Evolutionary conservation across 208 protist genomes (phyloP), one percentile per base, ranked within the genome.

Genomic region (Crithidia thermophila): DNA sequence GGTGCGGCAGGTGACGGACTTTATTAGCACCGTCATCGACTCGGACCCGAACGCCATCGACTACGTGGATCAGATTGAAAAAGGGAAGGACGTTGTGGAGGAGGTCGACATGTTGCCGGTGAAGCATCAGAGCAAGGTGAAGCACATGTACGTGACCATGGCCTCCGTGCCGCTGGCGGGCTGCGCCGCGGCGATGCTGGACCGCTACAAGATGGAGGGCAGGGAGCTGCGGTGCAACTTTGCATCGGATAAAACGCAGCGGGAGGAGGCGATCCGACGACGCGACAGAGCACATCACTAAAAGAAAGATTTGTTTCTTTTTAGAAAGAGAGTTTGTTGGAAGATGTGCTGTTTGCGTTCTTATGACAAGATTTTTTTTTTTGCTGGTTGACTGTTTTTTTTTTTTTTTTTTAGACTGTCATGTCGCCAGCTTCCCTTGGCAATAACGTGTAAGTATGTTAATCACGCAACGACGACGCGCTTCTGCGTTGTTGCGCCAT

Each of bases 141-240:
- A 81, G 27, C 77, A 94, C 81, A 87, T 91, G 77, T 96, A 85
- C 58, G 78, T 96, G 34, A 88, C 81, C 16, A 67, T 96, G 25
- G 76, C 79, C 8, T 87, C 82, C 13, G 80, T 87, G 9, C 58
- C 82, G 11, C 46, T 86, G 14, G 87, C 87, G 3, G 79, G 73
- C 33, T 85, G 61, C 42, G 75, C 77, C 2, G 67, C 79, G 18
- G 56, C 81, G 27, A 27, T 79, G 27, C 70, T 96, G 33, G 77
- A 96, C 55, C 73, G 84, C 23, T 75, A 83, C 40, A 62, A 45
- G 42, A 55, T 96, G 47, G 75, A 84, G 16, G 77, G 79, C 6
- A 30, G 36, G 7, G 50, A 50, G 20, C 71, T 96, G 42, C 83
- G 91, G n/a, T 94, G 87, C 55, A 96, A 96, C 64, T 93, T 94